Evolutionary conservation across 441 rosid species (phyloP).

Genomic region (Gossypium aridum): DNA sequence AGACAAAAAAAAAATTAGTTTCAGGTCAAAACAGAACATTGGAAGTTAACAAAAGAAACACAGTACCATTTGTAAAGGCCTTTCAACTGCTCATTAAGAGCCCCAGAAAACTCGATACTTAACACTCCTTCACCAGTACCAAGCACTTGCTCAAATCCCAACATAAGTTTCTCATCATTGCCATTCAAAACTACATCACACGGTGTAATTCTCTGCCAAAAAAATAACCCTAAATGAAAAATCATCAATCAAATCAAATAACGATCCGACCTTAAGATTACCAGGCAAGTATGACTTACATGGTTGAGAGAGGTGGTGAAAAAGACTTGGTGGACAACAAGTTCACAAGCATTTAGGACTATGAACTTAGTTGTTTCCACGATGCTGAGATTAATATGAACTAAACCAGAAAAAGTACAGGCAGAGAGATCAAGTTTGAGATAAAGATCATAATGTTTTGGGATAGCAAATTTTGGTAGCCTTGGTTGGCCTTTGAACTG

Average conservation of each 20-base stretch:
- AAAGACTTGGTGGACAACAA: slow-evolving; percentile 39
- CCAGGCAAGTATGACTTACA: not conserved
- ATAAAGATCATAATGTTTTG: slow-evolving; percentile 63
- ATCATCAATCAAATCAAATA: not conserved
- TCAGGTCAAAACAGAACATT: not conserved
- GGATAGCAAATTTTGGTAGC: slow-evolving; percentile 75
- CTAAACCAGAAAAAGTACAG: slow-evolving; percentile 66
- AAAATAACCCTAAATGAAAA: not conserved
- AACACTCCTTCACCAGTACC: slow-evolving; percentile 28
- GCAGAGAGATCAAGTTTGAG: slow-evolving; percentile 69
- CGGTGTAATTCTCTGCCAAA: slow-evolving; percentile 20
- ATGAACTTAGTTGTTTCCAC: slow-evolving; percentile 51
- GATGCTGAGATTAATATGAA: slow-evolving; percentile 47
- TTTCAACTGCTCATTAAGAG: slow-evolving; percentile 33
- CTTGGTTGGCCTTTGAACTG: slow-evolving; percentile 79
- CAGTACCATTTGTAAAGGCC: slow-evolving; percentile 35
- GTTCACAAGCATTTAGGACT: slow-evolving; percentile 93
- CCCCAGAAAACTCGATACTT: slow-evolving; percentile 27
- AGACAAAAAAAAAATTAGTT: not conserved
- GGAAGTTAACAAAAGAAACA: not conserved
- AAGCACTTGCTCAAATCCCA: slow-evolving; percentile 30
- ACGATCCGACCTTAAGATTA: not conserved
- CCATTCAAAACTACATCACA: slow-evolving; percentile 26
- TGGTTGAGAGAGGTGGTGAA: slow-evolving; percentile 33
- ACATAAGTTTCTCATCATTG: slow-evolving; percentile 33